These are phyloP conservation scores for Ceratobasidium sp. DNA, from an alignment of 1,284 basidiomycete genomes.

Conservation along the genomic window DNA sequence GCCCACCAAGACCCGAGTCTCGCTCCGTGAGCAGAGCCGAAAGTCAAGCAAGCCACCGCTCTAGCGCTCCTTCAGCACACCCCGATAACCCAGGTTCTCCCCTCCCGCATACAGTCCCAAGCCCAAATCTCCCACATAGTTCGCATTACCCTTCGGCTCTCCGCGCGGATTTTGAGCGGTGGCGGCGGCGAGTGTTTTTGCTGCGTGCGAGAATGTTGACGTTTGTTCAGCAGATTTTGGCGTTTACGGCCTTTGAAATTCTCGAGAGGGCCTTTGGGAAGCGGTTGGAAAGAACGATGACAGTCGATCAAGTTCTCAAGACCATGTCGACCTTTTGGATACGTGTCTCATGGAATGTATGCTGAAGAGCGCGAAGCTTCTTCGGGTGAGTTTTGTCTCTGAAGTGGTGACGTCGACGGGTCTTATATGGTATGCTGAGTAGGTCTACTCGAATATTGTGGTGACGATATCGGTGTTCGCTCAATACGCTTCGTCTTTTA, in stretches of 20 bases:
- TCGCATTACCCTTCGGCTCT: constrained; percentile 49
- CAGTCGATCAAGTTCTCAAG: constrained; percentile 89
- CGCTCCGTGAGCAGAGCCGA: too few relatives aligned
- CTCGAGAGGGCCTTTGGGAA: constrained; percentile 86
- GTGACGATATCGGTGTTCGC: constrained; percentile 88
- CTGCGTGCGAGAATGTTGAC: constrained; percentile 80
- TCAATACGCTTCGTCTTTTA: constrained; percentile 70
- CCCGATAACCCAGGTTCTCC: constrained; percentile 20
- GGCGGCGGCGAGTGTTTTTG: constrained; percentile 84
- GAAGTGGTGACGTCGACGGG: constrained; percentile 65
- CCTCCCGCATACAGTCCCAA: constrained; percentile 17
- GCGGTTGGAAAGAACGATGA: constrained; percentile 84
- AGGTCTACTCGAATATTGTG: constrained; percentile 87
- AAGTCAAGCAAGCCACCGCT: constrained; percentile 31
- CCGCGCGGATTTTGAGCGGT: constrained; percentile 75
- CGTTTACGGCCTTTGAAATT: constrained; percentile 90
- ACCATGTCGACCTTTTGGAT: constrained; percentile 94
- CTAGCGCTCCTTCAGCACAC: constrained; percentile 23
- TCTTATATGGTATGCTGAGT: not conserved
- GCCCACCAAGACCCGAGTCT: too few relatives aligned
- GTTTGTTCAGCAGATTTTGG: constrained; percentile 89
- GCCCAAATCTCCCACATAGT: constrained; percentile 30
- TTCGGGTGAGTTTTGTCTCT: too few relatives aligned
- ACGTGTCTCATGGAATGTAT: too few relatives aligned
- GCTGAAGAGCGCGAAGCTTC: too few relatives aligned